Percentiles rank a stretch among this genome's conserved stretches.
Conservation (phyloP, 2,329 filamentous ascomycete species). For the Thermomyces lanuginosus region DNA sequence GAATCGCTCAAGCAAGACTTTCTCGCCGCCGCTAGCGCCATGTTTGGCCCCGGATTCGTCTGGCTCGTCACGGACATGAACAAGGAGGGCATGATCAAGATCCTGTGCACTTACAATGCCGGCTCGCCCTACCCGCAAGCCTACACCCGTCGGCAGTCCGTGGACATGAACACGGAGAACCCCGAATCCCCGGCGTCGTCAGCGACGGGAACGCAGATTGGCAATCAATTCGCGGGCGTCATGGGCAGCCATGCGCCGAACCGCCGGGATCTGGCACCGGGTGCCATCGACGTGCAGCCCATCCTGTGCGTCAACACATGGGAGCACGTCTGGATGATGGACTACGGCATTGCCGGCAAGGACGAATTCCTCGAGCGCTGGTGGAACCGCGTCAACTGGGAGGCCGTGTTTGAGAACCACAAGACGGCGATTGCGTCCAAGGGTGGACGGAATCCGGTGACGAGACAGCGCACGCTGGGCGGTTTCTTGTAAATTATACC, state of each 20-base stretch:
- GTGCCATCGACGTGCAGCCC: constrained; percentile 45
- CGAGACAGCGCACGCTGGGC: constrained; percentile 11
- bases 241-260: constrained; percentile 20
- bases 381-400: constrained; percentile 85
- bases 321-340: constrained; percentile 82
- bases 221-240: constrained; percentile 21
- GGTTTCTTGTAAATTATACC: constrained; percentile 10
- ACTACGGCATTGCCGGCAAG: constrained; percentile 69
- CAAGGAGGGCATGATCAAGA: constrained; percentile 36
- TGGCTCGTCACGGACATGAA: constrained; percentile 61
- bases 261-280: constrained; percentile 22
- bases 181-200: constrained; percentile 14
- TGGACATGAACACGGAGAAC: constrained; percentile 30
- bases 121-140: constrained; percentile 76
- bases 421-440: constrained; percentile 16
- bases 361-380: constrained; percentile 56
- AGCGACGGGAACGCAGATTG: constrained; percentile 8
- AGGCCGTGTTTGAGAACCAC: constrained; percentile 42
- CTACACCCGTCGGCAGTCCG: constrained; percentile 54
- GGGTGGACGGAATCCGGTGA: constrained; percentile 9
- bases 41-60: constrained; percentile 95
- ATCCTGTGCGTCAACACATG: constrained; percentile 88
- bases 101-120: constrained; percentile 80
- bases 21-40: constrained; percentile 61
- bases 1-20: constrained; percentile 70